Evolutionary conservation across 495 filamentous ascomycete species (phyloP), one percentile per base, ranked within the genome.

Genomic region (Daldinia decipiens): DNA sequence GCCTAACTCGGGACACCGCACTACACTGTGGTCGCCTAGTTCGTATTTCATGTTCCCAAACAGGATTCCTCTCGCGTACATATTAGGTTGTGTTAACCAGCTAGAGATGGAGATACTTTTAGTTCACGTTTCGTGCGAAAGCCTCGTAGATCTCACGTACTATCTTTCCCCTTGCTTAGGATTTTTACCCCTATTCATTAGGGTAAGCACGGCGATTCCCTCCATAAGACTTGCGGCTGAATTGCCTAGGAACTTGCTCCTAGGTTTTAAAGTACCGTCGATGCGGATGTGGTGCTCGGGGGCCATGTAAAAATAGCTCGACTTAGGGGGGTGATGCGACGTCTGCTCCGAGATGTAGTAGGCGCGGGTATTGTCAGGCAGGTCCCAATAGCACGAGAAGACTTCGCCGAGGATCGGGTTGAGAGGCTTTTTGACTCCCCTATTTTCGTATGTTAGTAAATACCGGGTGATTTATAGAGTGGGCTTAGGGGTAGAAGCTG

Each of bases 11-110:
- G 95, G 92, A 79, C 95, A 99, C 65, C 89, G 87, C n/a, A 98
- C 92, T 72, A 91, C 93, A 80, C 94, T 96, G 82, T 97, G 94
- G 78, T 99, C 95, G 39, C 95, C 95, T 19, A 99, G 87, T 81
- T 99, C 95, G 80, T 98, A 99, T 79, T 97, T 98, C 95, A 99
- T 98, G 80, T 97, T 98, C 21, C 95, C 95, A 74, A 99, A 98
- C 12, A 99, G 83, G 62, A 99, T 98, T 26, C 95, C 95, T 62
- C 95, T 88, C 38, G 95, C 96, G 79, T 99, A 99, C 94, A 99
- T 99, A 79, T 99, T 99, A 6, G 95, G 95, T 76, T 99, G 95
- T 0, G 95, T 98, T 59, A 98, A 78, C 75, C 75, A 77, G 21
- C 75, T 77, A 51, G 24, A 51, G 29, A 51, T 77, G 47, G 24